Evolutionary conservation across 2,329 filamentous ascomycete genomes (phyloP).

Genomic region (Colletotrichum cereale): DNA sequence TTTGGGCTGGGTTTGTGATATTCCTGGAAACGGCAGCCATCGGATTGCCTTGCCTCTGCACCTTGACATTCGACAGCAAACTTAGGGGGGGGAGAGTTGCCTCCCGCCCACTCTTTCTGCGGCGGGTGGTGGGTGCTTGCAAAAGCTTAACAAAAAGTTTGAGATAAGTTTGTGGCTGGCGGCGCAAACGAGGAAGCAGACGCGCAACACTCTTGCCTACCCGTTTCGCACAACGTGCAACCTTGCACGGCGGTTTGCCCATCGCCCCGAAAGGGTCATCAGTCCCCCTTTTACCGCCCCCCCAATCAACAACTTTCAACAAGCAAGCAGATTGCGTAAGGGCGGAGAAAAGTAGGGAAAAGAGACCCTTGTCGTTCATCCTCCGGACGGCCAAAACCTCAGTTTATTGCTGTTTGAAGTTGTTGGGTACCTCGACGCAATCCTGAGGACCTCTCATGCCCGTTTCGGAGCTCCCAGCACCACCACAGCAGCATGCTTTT

Average conservation of each 20-base stretch:
- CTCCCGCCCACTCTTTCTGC: neutral
- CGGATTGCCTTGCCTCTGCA: neutral
- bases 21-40: neutral
- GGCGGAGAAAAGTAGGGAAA: neutral
- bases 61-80: neutral
- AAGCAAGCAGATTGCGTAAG: neutral
- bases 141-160: neutral
- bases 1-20: neutral
- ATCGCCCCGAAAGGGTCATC: neutral
- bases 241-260: neutral
- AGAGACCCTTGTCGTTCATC: neutral
- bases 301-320: neutral
- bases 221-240: neutral
- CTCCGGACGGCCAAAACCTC: too few species aligned
- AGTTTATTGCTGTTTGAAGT: neutral
- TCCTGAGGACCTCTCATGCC: neutral
- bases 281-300: neutral
- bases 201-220: neutral
- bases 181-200: neutral
- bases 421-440: neutral
- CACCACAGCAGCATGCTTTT: neutral
- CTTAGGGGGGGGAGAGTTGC: neutral
- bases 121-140: neutral
- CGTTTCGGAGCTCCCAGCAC: neutral
- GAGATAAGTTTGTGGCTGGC: neutral